phyloP scores from a whole-genome alignment of 306 rosid genomes.

The Vigna radiata region DNA sequence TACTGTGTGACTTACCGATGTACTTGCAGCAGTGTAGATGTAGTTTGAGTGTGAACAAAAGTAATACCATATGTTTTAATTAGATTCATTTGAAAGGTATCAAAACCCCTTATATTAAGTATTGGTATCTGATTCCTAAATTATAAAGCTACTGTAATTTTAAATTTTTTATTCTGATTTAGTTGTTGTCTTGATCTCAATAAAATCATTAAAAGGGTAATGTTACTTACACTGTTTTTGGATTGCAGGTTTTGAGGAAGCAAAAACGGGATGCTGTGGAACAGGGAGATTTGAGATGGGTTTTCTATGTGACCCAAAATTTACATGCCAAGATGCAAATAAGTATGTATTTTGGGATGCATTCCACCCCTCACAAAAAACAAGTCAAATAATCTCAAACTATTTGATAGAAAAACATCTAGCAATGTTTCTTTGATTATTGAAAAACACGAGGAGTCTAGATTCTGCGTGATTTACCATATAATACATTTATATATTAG shows the following conservation, averaged over 20 bases:
- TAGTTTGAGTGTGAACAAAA: too few relatives aligned
- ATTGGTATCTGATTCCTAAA: too few relatives aligned
- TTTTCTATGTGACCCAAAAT: conserved; percentile 45
- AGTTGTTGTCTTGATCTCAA: too few relatives aligned
- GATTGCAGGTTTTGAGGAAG: conserved; percentile 53
- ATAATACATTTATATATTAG: background rate
- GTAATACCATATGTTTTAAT: too few relatives aligned
- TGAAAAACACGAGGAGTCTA: background rate
- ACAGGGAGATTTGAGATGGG: conserved; percentile 57
- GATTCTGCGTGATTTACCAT: background rate
- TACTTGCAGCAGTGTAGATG: too few relatives aligned
- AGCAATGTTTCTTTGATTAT: conserved; percentile 43
- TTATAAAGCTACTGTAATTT: too few relatives aligned
- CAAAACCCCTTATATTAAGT: too few relatives aligned
- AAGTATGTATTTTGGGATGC: conserved; percentile 68
- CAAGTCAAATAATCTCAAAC: conserved; percentile 44
- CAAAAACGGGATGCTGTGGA: conserved; percentile 51
- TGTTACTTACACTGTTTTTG: background rate
- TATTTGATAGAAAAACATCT: conserved; percentile 36
- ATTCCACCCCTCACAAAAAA: conserved; percentile 57
- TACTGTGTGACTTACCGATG: too few relatives aligned
- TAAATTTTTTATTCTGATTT: too few relatives aligned
- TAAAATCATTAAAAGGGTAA: too few relatives aligned
- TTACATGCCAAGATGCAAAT: conserved; percentile 52
- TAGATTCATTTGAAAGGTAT: too few relatives aligned